A percentile compares a stretch with the other conserved stretches of the same genome.
phyloP scores from a whole-genome alignment of 2,329 filamentous ascomycete genomes.

The Teratosphaeria gauchensis region DNA sequence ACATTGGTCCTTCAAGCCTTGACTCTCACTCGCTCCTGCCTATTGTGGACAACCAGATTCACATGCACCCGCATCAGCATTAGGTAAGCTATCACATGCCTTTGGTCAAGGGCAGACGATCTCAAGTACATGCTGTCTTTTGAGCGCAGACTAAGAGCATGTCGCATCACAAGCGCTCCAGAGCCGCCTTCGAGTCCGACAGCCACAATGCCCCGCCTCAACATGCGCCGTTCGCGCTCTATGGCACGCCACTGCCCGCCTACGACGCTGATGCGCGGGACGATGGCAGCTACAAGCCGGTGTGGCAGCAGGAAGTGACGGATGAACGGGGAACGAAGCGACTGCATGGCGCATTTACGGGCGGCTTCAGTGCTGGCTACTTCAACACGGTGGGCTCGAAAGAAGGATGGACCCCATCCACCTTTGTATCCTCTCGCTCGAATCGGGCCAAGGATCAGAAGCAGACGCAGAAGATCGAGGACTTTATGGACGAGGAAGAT shows the following conservation, averaged over 20 bases:
- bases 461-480: conserved; percentile 64
- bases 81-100: conserved; percentile 7
- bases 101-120: conserved; percentile 6
- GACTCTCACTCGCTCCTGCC: neutral
- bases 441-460: conserved; percentile 62
- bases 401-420: conserved; percentile 90
- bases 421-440: conserved; percentile 80
- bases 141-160: conserved; percentile 17
- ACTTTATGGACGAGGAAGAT: conserved; percentile 98
- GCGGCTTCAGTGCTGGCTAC: conserved; percentile 95
- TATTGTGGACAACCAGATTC: neutral
- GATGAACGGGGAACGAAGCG: conserved; percentile 86
- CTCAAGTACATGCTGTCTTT: conserved; percentile 20
- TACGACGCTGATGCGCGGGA: conserved; percentile 68
- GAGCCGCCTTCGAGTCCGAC: conserved; percentile 68
- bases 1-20: neutral
- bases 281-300: conserved; percentile 81
- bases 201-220: conserved; percentile 38
- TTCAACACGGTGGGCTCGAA: conserved; percentile 98
- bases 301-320: conserved; percentile 98
- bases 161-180: conserved; percentile 75
- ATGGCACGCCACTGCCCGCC: conserved; percentile 76
- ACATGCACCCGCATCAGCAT: neutral
- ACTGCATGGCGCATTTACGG: conserved; percentile 91
- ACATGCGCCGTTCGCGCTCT: conserved; percentile 65